These are phyloP conservation scores for Silene vulgaris DNA, from an alignment of 179 eudicot species.

Conservation along the genomic window DNA sequence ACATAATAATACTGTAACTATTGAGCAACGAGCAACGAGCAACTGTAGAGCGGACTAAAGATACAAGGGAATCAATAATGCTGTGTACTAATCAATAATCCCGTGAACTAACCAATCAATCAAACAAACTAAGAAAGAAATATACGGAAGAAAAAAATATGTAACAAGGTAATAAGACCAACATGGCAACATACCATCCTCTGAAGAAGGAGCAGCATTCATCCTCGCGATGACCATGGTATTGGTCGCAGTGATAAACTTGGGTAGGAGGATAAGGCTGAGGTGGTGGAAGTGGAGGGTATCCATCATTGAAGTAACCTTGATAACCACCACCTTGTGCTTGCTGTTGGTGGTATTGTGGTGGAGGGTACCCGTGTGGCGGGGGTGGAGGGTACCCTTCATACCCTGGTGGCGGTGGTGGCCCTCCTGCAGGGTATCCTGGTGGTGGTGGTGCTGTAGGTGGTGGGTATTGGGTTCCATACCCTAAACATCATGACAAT, in stretches of 20 bases:
- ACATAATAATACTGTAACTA: too few relatives aligned
- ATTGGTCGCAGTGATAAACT: conserved; percentile 47
- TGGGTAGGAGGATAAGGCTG: conserved; percentile 40
- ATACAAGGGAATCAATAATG: neutral
- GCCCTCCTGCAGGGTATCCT: conserved; percentile 34
- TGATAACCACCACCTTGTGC: conserved; percentile 47
- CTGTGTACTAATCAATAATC: neutral
- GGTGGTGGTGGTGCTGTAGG: conserved; percentile 51
- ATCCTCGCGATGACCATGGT: conserved; percentile 28
- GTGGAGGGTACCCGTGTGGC: conserved; percentile 25
- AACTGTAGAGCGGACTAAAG: too few relatives aligned
- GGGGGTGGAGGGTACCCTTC: conserved; percentile 36
- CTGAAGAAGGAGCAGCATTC: conserved; percentile 39
- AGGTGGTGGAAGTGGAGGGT: conserved; percentile 47
- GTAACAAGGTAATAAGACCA: neutral
- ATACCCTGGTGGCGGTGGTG: conserved; percentile 37
- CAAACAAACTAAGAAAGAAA: too few relatives aligned
- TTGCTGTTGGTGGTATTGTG: conserved; percentile 19
- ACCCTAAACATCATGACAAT: conserved; percentile 34
- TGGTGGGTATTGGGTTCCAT: conserved; percentile 47
- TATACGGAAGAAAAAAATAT: neutral
- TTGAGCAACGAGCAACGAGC: too few relatives aligned
- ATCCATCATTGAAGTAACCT: conserved; percentile 59
- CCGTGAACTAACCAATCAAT: neutral
- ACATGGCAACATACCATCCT: conserved; percentile 63